Base-by-base conservation (phyloP, 306 rosid genomes). In the Dryas drummondii region DNA sequence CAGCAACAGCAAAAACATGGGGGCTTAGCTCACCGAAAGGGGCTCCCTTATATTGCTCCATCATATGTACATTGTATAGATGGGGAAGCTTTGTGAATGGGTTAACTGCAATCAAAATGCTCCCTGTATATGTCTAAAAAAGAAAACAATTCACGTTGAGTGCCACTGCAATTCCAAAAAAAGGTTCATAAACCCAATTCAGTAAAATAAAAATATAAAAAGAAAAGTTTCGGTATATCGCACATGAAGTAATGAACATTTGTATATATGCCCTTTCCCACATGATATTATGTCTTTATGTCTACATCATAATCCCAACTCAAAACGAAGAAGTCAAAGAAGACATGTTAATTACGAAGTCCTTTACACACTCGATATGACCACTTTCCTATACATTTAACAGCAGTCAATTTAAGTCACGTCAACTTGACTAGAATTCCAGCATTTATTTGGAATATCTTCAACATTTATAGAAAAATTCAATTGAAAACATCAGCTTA, bases 81-180 rank as follows among this genome's bases (percentile, higher is more conserved):
- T 94, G 99, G 65, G 93, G 97, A 85, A 94, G 97, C 90, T 89
- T 94, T 11, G 97, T 94, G 88, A 94, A 94, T 57, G 99, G 99
- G 82, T 94, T 94, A 72, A 94, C 91, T 13, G 97, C 97, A 70
- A 94, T 94, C 87, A 94, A 87, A 77, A 94, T 94, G 88, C 98
- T 89, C 76, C 99, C 97, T 4, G 99, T 92, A 71, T 94, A 94
- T 76, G 99, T 94, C 99, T 94, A 78, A 50, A 79, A 78, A 61
- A 79, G 57, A 74, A 62, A 74, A 78, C 13, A 66, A 57, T 63
- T 17, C 26, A 64, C 12, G 53, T 45, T 52, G 49, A 72, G 57
- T 63, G 52, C 68, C 72, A 80, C 66, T 48, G 32, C 17, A 56
- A 49, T 57, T 69, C 44, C 57, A 9, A 68, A 72, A 41, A 59